Percentiles rank a stretch among this genome's conserved stretches.
Evolutionary conservation across 2,329 filamentous ascomycete genomes (phyloP).

Genomic region (Dendryphion nanum): DNA sequence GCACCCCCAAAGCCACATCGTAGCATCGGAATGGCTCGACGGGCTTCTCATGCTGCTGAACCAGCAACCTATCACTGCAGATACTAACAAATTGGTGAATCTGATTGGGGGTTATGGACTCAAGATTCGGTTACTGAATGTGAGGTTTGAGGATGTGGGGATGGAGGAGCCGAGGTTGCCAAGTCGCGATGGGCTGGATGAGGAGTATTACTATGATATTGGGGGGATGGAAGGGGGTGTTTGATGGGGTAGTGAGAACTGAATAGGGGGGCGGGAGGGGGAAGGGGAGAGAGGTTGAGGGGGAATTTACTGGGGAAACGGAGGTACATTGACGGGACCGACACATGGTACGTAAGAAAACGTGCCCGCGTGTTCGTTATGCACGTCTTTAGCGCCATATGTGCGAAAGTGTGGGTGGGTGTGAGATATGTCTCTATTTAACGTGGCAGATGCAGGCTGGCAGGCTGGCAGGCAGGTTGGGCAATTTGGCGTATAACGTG

Average conservation of each 20-base stretch:
- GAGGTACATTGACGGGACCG: too few relatives aligned
- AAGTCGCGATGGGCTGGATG: slow-evolving; percentile 79
- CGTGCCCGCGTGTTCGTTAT: too few relatives aligned
- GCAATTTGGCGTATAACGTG: neutral
- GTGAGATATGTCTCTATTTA: too few relatives aligned
- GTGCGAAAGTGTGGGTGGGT: too few relatives aligned
- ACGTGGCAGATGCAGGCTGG: too few relatives aligned
- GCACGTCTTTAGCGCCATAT: too few relatives aligned
- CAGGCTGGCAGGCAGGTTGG: too few relatives aligned
- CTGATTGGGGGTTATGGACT: slow-evolving; percentile 87
- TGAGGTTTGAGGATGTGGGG: slow-evolving; percentile 77
- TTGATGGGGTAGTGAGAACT: slow-evolving; percentile 12
- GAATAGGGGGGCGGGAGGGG: neutral
- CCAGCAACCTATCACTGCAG: slow-evolving; percentile 93
- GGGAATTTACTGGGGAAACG: too few relatives aligned
- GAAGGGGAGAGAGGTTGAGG: too few relatives aligned
- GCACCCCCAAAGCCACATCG: slow-evolving; percentile 73
- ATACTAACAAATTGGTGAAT: slow-evolving; percentile 86
- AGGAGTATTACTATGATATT: slow-evolving; percentile 87
- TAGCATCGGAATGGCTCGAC: slow-evolving; percentile 96
- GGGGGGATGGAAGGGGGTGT: slow-evolving; percentile 34
- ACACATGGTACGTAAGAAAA: too few relatives aligned
- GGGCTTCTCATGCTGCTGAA: slow-evolving; percentile 92
- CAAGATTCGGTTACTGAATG: slow-evolving; percentile 88
- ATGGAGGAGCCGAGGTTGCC: slow-evolving; percentile 73